Base-by-base conservation (phyloP, 2,329 filamentous ascomycete genomes). In the Plectosphaerella plurivora region DNA sequence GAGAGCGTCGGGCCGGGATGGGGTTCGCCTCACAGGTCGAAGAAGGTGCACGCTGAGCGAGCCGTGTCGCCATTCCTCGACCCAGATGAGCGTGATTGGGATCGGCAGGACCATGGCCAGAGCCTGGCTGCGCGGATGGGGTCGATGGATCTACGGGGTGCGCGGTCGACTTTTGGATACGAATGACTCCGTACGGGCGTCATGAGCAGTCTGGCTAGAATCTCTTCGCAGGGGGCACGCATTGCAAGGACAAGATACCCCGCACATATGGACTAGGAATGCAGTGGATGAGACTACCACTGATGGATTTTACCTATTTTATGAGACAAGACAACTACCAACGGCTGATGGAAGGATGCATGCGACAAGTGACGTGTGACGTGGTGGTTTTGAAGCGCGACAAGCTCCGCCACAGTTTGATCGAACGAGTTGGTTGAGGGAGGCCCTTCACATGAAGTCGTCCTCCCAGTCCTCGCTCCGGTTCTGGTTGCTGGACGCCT, bases 401-500 rank as follows among this genome's bases (percentile, higher is more conserved):
- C 11, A 4, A 33, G 28, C 4, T 12, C 28, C 28, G 8, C 28
- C 11, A 33, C 4, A 12, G 11, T 33, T 33, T 8, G 22, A 22
- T 22, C 22, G 22, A 22, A 22, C 22, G 22, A 22, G 3, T 5
- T 22, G 22, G 3, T 22, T 22, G 22, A 22, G 22, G 22, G 5
- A 22, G 5, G 22, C 22, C 22, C 22, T 8, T 71, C 80, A 93
- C 91, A 96, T 95, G 65, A 99, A 99, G 65, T 99, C 93, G 54
- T 97, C 92, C 64, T 90, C 81, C 74, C 89, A 92, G 66, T 89
- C 77, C 54, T 84, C 82, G 57, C 81, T 78, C 14, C 91, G 82
- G 64, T 96, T 85, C 71, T 97, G 89, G 70, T 99, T 99, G 73
- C 87, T 96, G 51, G 84, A 84, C 20, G 70, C 73, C 44, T 84